Base-by-base conservation (phyloP, 352 stramenopile species). In the Globisporangium apiculatum region DNA sequence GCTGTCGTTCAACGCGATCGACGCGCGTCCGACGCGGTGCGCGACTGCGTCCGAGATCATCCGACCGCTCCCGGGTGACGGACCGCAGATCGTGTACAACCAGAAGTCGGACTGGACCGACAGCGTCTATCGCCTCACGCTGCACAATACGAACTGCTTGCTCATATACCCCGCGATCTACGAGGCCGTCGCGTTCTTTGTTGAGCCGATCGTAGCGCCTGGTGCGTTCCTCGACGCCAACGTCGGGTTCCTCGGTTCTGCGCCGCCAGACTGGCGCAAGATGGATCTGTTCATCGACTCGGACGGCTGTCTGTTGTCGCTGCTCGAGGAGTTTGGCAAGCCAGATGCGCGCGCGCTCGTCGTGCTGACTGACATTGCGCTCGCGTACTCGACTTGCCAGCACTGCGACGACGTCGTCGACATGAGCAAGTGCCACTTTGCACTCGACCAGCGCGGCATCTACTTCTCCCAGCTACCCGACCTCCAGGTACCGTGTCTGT, bases 401-500 rank as follows among this genome's bases (percentile, higher is more conserved):
- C 77, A 75, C 18, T 76, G 67, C 15, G 61, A 86, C 8, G 69
- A 74, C 48, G 52, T 66, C 17, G 54, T 70, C 8, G 80, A 92
- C 59, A 78, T 91, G 67, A 83, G 64, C 35, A 95, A 95, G 56
- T 88, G 83, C 18, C 83, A 95, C 59, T 69, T 94, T 36, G 79
- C 79, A 52, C 74, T 92, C 53, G 78, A 95, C 45, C 82, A 91
- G 36, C 79, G 77, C 45, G 86, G 86, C 1, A 63, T 95, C 18
- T 95, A 91, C 58, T 93, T 95, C 59, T 93, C 86, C 2, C 81
- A 91, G 53, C 70, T 95, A 35, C 86, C 86, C 55, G 82, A 92
- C 58, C 68, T 92, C 8, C 79, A 94, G 79, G 81, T 89, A 75
- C 40, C 51, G 35, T 31, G 38, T 58, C 4, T 14, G 8, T 54